These are phyloP conservation scores for Ustilago bromivora DNA, from an alignment of 1,284 basidiomycete genomes.

Conservation along the genomic window DNA sequence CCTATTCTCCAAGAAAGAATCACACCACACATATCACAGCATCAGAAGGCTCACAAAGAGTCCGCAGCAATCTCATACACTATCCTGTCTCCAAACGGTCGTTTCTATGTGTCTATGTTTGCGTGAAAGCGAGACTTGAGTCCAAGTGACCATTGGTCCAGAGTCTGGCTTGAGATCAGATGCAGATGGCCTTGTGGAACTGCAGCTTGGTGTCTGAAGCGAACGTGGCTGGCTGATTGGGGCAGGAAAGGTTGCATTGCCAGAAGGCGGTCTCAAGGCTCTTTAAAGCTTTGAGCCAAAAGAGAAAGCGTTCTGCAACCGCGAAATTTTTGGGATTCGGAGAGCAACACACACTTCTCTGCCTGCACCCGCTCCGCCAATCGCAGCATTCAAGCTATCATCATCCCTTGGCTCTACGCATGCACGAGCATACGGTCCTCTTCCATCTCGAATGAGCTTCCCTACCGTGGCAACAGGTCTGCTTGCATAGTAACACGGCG, in stretches of 20 bases:
- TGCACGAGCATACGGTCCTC: not conserved
- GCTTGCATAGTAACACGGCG: not conserved
- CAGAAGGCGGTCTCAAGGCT: slow-evolving; percentile 2
- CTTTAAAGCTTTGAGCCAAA: not conserved
- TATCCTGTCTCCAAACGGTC: slow-evolving; percentile 34
- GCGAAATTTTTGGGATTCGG: not conserved
- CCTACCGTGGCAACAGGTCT: no score
- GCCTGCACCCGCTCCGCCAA: not conserved
- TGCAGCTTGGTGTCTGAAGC: not conserved
- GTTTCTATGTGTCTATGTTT: not conserved
- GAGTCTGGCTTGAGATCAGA: not conserved
- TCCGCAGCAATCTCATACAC: slow-evolving; percentile 54
- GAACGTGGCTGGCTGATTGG: not conserved
- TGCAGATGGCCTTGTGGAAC: no score
- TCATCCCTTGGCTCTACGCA: not conserved
- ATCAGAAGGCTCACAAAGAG: slow-evolving; percentile 56
- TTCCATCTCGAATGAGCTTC: no score
- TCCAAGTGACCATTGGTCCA: not conserved
- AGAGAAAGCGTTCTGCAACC: not conserved
- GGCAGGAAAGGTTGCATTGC: not conserved
- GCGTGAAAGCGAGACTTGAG: not conserved
- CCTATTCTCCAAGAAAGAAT: slow-evolving; percentile 24
- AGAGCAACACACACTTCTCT: slow-evolving; percentile 7
- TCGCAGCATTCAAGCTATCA: not conserved
- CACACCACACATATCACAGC: slow-evolving; percentile 51